Base-by-base conservation (phyloP, 768 basidiomycete genomes). In the Dendrothele bispora region DNA sequence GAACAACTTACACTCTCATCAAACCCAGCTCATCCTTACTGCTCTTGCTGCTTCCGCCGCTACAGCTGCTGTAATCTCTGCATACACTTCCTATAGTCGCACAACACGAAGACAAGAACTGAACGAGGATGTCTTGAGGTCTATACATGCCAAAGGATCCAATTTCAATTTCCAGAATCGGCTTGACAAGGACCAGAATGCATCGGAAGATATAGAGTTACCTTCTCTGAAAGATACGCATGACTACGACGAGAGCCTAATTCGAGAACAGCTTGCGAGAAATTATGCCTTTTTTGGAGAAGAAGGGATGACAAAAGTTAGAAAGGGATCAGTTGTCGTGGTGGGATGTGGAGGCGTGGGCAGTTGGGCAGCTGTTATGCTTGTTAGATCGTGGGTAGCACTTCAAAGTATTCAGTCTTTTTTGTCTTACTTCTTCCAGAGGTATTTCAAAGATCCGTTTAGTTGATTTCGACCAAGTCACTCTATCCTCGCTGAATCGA, bases 311-410 rank as follows among this genome's bases (percentile, higher is more conserved):
- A 63, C 68, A 8, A 84, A 80, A 60, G 76, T 98, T 43, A 77
- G 97, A 43, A 60, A 73, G 7, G 80, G 83, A 11, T 80, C 74
- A 4, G 94, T 98, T 1, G 93, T 91, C 15, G 72, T 98, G 17
- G 86, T 99, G 3, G 97, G 97, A 5, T 92, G 94, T 55, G 97
- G 97, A 49, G 95, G 97, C 2, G 97, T 99, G 0, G 97, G 97
- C 1, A 94, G 91, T 60, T 95, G 93, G 91, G 89, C 85, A 29
- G 93, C 94, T 14, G 80, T 95, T 26, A 95, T 95, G 95, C 81
- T 93, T 22, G 86, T 83, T 37, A 72, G 94, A 62, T 94, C 92
- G 89, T 94, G 60, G 61, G 90, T 80, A 24, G 4, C 26, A 28
- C 34, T 15, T n/a, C 20, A 29, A 25, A 21, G 26, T 12, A 7